Percentiles rank a stretch among this genome's conserved stretches.
Evolutionary conservation across 257 asterid species (phyloP).

Genomic region (Penstemon newberryi): DNA sequence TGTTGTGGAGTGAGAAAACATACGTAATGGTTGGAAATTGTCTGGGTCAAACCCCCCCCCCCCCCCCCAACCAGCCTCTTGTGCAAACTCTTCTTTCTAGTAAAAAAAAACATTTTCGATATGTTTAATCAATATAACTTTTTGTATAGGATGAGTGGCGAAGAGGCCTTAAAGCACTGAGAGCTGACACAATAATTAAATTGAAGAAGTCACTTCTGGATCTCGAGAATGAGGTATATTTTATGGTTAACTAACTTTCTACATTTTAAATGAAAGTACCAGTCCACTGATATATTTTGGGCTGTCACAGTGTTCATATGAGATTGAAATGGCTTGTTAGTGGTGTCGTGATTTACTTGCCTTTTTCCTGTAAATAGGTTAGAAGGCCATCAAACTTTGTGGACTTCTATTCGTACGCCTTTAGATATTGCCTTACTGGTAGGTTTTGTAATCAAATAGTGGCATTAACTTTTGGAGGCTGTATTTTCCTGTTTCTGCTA

Average conservation of each 20-base stretch:
- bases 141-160: constrained; percentile 78
- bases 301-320: not conserved
- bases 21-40: not conserved
- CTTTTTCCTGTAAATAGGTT: constrained; percentile 52
- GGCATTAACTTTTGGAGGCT: constrained; percentile 7
- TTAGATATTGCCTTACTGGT: constrained; percentile 82
- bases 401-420: constrained; percentile 66
- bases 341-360: constrained; percentile 14
- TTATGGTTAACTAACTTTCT: not conserved
- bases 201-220: constrained; percentile 60
- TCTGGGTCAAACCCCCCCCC: not conserved
- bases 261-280: not conserved
- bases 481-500: not conserved
- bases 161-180: constrained; percentile 62
- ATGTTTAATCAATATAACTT: constrained; percentile 6
- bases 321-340: constrained; percentile 4
- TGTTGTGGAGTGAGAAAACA: constrained; percentile 5
- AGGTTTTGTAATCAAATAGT: constrained; percentile 19
- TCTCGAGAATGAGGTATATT: constrained; percentile 67
- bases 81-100: not conserved
- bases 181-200: constrained; percentile 54
- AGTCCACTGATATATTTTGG: constrained; percentile 14
- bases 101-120: not conserved
- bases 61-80: constrained; percentile 1
- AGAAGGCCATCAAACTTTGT: constrained; percentile 55